Conservation (phyloP, 2,329 filamentous ascomycete species). For the Leptodontidium sp. region DNA sequence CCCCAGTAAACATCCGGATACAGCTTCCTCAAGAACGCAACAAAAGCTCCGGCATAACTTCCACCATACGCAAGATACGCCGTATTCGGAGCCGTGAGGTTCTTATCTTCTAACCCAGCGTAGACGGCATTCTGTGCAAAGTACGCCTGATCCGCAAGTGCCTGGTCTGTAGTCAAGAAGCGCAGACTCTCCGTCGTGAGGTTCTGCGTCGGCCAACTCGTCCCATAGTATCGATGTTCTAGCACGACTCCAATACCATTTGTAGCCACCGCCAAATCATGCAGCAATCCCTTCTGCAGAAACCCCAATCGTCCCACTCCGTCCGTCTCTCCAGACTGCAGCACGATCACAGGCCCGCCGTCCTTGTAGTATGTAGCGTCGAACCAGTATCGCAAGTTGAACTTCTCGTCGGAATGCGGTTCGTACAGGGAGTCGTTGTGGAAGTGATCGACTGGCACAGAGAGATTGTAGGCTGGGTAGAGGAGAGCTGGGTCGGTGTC, state of each 20-base stretch:
- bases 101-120: conserved; percentile 69
- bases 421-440: conserved; percentile 81
- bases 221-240: conserved; percentile 89
- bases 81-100: conserved; percentile 70
- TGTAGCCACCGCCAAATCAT: conserved; percentile 74
- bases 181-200: conserved; percentile 75
- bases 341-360: conserved; percentile 82
- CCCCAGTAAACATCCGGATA: conserved; percentile 85
- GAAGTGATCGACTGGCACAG: conserved; percentile 75
- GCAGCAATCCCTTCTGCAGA: conserved; percentile 80
- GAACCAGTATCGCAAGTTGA: conserved; percentile 83
- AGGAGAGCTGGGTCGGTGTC: conserved; percentile 39
- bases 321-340: conserved; percentile 75
- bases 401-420: conserved; percentile 74
- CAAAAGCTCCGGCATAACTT: conserved; percentile 83
- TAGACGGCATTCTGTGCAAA: conserved; percentile 80
- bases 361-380: conserved; percentile 77
- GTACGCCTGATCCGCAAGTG: conserved; percentile 81
- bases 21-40: conserved; percentile 75
- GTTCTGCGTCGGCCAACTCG: conserved; percentile 73
- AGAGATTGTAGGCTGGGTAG: conserved; percentile 49
- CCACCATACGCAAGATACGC: conserved; percentile 85
- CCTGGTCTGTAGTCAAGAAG: conserved; percentile 85
- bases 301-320: conserved; percentile 71
- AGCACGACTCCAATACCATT: conserved; percentile 81